Conservation (phyloP, 176 grass and related monocot species). For the Zea mays region Zm-B73-REFERENCE-NAM-5.0 NC_050104.1:106254001-106254500, state of each 20-base stretch:
- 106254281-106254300: too few relatives aligned
- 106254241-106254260: too few relatives aligned
- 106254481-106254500: background rate
- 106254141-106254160: background rate
- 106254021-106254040: background rate
- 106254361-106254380: too few relatives aligned
- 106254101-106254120: slow-evolving; percentile 19
- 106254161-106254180: background rate
- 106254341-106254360: too few relatives aligned
- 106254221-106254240: background rate
- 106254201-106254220: slow-evolving; percentile 1
- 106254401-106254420: slow-evolving; percentile 26
- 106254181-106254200: background rate
- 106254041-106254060: background rate
- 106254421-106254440: background rate
- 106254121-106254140: slow-evolving; percentile 30
- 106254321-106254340: too few relatives aligned
- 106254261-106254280: too few relatives aligned
- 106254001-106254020: background rate
- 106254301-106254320: too few relatives aligned
- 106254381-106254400: slow-evolving; percentile 5
- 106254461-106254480: slow-evolving; percentile 20
- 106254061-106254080: background rate
- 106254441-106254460: background rate
- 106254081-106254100: slow-evolving; percentile 40